Conservation (phyloP, 2,329 filamentous ascomycete species). For the Colletotrichum australisinense region DNA sequence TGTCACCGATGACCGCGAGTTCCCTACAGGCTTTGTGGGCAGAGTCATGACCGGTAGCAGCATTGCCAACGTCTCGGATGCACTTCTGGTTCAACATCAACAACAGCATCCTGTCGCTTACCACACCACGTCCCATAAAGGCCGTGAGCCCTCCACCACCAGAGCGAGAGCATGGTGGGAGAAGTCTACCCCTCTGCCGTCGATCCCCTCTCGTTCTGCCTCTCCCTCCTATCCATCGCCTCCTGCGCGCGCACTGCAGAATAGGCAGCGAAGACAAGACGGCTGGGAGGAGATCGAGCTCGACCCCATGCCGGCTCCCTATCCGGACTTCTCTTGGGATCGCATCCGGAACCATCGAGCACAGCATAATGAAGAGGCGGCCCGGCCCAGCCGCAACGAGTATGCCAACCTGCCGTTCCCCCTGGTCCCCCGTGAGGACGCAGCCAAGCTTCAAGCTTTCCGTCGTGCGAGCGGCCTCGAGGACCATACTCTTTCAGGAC, state of each 20-base stretch:
- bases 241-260: neutral
- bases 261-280: conserved; percentile 1
- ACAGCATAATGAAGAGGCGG: neutral
- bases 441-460: conserved; percentile 25
- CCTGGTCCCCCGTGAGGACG: conserved; percentile 29
- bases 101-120: neutral
- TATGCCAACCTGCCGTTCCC: conserved; percentile 22
- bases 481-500: conserved; percentile 35
- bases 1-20: conserved; percentile 30
- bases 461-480: conserved; percentile 36
- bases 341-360: neutral
- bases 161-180: conserved; percentile 19
- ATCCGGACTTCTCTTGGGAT: neutral
- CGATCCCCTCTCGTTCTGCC: neutral
- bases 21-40: conserved; percentile 11
- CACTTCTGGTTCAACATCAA: conserved; percentile 4
- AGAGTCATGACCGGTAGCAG: conserved; percentile 36
- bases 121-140: neutral
- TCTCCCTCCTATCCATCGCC: conserved; percentile 1
- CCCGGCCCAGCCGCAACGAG: neutral
- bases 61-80: conserved; percentile 36
- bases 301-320: neutral
- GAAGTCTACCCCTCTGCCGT: neutral
- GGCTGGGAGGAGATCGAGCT: conserved; percentile 26
- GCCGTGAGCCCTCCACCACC: neutral